A percentile compares a stretch with the other conserved stretches of the same genome.
Evolutionary conservation across 768 basidiomycete species (phyloP).

Genomic region (Tylopilus sp.): DNA sequence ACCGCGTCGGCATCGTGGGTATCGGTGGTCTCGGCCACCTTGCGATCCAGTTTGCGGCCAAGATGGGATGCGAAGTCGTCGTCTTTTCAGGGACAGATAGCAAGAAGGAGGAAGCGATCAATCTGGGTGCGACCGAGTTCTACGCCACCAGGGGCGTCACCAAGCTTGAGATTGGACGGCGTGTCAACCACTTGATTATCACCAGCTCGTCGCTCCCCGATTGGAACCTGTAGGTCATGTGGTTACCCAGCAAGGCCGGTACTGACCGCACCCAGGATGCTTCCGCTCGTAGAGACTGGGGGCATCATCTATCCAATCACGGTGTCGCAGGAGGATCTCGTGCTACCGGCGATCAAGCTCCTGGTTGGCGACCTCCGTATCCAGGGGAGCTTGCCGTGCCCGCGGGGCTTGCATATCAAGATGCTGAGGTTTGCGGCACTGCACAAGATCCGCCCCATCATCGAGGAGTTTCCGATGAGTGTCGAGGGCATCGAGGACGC

Average conservation of each 20-base stretch:
- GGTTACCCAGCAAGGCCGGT: not conserved
- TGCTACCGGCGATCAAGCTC: constrained; percentile 19
- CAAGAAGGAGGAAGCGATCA: constrained; percentile 32
- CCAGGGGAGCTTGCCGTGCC: constrained; percentile 25
- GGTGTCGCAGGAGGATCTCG: constrained; percentile 19
- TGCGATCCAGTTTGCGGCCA: constrained; percentile 37
- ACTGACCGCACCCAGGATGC: constrained; percentile 11
- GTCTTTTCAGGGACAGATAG: constrained; percentile 33
- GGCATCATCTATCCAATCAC: constrained; percentile 29
- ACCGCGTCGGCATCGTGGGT: constrained; percentile 34
- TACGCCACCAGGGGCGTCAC: constrained; percentile 27
- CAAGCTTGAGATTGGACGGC: constrained; percentile 25
- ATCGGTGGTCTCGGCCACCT: constrained; percentile 39
- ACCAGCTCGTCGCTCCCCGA: constrained; percentile 30
- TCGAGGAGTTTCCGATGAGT: constrained; percentile 32
- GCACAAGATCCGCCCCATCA: constrained; percentile 27
- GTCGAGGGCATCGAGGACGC: constrained; percentile 31
- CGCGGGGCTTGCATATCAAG: constrained; percentile 26
- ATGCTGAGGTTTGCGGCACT: constrained; percentile 36
- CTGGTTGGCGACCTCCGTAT: constrained; percentile 17
- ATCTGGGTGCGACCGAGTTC: constrained; percentile 36
- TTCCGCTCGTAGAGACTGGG: constrained; percentile 25
- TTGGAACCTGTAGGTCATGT: constrained; percentile 28
- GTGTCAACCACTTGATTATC: constrained; percentile 31
- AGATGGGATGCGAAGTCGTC: constrained; percentile 38